Base-by-base conservation (phyloP, 2,329 filamentous ascomycete genomes). In the Biscogniauxia sp. region DNA sequence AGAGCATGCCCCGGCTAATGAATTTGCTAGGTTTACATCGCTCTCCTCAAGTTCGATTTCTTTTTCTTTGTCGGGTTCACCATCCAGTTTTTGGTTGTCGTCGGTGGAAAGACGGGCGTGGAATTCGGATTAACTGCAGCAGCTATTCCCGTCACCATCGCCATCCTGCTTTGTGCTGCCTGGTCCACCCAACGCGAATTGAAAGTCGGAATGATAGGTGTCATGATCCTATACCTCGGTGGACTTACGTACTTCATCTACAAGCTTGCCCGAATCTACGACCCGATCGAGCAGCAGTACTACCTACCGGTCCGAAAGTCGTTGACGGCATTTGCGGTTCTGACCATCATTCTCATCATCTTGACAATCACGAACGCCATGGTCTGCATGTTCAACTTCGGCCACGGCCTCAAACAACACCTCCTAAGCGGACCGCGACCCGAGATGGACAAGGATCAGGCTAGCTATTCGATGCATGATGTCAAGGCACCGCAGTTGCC, bases 31-130 rank as follows among this genome's bases (percentile, higher is more conserved):
- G 93, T 99, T 75, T 99, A 97, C 77, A 97, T 99, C 72, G 92
- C 95, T 45, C 85, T 99, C 11, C 84, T 99, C 66, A 99, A 99
- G 78, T 99, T 99, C 76, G 95, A 99, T 79, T 98, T 99, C 78
- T 99, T 99, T 87, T 98, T 99, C 82, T 99, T 99, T 83, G 87
- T 99, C 55, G 95, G 94, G 58, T 99, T 99, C 76, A 98, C 95
- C 6, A 92, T 99, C 53, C 95, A 99, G 74, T 99, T 99, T 76
- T 85, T 98, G 57, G 94, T 99, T 69, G 90, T 98, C 61, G 93
- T 99, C 61, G 88, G 86, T 52, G 84, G 81, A 62, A 80, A 84
- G 65, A 83, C 84, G 54, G 84, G 89, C 64, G 80, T 87, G 69
- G 95, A 99, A 75, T 92, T 95, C 69, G 90, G 85, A 58, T 82